Evolutionary conservation across 2,329 filamentous ascomycete species (phyloP), one percentile per base, ranked within the genome.

Genomic region (Scedosporium boydii): DNA sequence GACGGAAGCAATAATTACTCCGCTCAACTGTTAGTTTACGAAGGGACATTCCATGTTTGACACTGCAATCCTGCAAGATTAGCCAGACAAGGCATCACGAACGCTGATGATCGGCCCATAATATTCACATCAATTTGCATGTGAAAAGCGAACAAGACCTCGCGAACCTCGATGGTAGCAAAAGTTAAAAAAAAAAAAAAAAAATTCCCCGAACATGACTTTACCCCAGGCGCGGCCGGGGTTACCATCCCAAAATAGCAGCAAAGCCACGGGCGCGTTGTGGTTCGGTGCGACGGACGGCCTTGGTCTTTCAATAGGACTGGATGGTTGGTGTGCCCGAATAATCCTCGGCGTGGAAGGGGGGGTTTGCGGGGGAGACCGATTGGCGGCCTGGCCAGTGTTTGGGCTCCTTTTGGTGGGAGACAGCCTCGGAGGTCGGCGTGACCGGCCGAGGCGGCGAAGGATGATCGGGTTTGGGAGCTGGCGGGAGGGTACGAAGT

Each of bases 161-260:
- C 23, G 21, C 6, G 4, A 10, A 10, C 23, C 21, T 23, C 51
- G 14, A 55, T 55, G 23, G 51, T 55, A 23, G 51, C 18, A 55
- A 38, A 38, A 55, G 51, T 23, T 55, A 29, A 55, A 27, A 27
- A 55, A 23, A 48, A 27, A 27, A 55, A 23, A 48, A 7, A 48
- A 48, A 48, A 23, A 23, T 55, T 27, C 51, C 48, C 51, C 18
- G 51, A 12, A 18, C 18, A 27, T 23, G 51, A 26, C 51, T 55
- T 23, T 55, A 23, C 51, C 51, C 21, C 23, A 23, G 21, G 12
- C 4, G n/a, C 10, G 10, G 10, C 34, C 34, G 34, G 18, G 51
- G 51, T 55, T 55, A 55, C n/a, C 23, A 18, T 55, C 51, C 51
- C 51, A 55, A 55, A 55, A 55, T 55, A 55, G 51, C 12, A 55